These are phyloP conservation scores for Arthrobotrys conoides DNA, from an alignment of 2,329 filamentous ascomycete genomes.

Conservation along the genomic window DNA sequence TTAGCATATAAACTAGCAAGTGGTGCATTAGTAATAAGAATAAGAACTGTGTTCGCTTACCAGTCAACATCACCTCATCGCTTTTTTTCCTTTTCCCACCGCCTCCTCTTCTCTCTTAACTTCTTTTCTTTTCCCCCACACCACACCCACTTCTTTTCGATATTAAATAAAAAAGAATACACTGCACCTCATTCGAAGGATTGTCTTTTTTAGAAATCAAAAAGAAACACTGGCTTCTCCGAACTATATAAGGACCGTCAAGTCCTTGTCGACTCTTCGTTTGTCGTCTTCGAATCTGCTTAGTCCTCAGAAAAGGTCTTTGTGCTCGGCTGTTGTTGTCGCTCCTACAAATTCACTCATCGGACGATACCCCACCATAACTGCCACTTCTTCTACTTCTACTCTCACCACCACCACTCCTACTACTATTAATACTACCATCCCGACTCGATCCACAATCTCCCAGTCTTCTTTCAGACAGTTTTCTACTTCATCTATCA, in stretches of 20 bases:
- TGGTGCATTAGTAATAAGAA: neutral
- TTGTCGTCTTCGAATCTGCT: slow-evolving; percentile 9
- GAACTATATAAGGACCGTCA: slow-evolving; percentile 49
- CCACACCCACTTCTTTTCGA: neutral
- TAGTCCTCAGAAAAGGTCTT: slow-evolving; percentile 7
- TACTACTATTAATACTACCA: neutral
- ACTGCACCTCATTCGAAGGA: neutral
- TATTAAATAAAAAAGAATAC: neutral
- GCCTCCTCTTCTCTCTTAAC: slow-evolving; percentile 4
- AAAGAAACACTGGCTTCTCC: slow-evolving; percentile 47
- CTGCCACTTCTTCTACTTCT: neutral
- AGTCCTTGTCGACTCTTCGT: slow-evolving; percentile 42
- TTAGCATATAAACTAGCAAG: neutral
- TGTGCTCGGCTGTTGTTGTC: slow-evolving; percentile 17
- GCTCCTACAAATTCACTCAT: slow-evolving; percentile 34
- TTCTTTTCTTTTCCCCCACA: neutral
- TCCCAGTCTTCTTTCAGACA: slow-evolving; percentile 18
- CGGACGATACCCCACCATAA: slow-evolving; percentile 19
- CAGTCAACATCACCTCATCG: slow-evolving; percentile 22
- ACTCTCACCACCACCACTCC: neutral
- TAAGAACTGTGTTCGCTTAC: too few relatives aligned
- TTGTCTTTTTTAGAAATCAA: neutral
- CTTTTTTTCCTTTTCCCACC: neutral
- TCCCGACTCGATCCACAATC: neutral
- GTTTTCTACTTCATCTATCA: slow-evolving; percentile 41